Conservation (phyloP, 495 filamentous ascomycete genomes). For the Daldinia childiae region DNA sequence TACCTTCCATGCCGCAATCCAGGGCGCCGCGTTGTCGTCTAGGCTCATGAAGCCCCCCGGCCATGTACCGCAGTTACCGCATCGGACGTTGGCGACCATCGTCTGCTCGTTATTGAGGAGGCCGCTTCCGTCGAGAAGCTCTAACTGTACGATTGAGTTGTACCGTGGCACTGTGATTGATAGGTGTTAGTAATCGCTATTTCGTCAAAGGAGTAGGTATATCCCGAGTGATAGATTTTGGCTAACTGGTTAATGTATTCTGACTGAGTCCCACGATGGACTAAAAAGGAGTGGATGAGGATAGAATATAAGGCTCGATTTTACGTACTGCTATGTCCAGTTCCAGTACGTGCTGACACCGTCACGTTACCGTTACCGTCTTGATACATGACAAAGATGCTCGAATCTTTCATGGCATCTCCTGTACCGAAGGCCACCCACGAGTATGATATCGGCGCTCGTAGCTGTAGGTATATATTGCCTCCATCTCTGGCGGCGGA, state of each 20-base stretch:
- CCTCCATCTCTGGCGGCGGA: slow-evolving; percentile 53
- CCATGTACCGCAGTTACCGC: slow-evolving; percentile 59
- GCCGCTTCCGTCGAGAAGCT: slow-evolving; percentile 70
- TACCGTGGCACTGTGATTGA: slow-evolving; percentile 60
- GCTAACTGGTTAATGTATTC: neutral
- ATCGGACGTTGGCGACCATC: slow-evolving; percentile 71
- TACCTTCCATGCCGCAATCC: slow-evolving; percentile 72
- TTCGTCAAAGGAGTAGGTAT: neutral
- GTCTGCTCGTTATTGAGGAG: slow-evolving; percentile 54
- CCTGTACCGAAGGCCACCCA: slow-evolving; percentile 78
- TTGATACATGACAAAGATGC: slow-evolving; percentile 76
- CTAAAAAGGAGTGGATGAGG: neutral
- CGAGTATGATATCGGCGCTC: slow-evolving; percentile 63
- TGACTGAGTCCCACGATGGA: neutral
- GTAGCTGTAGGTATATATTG: slow-evolving; percentile 73
- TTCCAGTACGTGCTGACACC: slow-evolving; percentile 68
- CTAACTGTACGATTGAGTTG: slow-evolving; percentile 59
- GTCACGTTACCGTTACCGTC: slow-evolving; percentile 69
- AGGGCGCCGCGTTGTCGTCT: slow-evolving; percentile 58
- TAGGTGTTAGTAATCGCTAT: neutral
- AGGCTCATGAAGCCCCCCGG: slow-evolving; percentile 66
- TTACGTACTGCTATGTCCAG: slow-evolving; percentile 42
- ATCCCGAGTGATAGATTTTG: neutral
- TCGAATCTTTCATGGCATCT: slow-evolving; percentile 66
- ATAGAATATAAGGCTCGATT: neutral